Conservation (phyloP, 139 green algal genomes). For the Asterochloris erici region DNA sequence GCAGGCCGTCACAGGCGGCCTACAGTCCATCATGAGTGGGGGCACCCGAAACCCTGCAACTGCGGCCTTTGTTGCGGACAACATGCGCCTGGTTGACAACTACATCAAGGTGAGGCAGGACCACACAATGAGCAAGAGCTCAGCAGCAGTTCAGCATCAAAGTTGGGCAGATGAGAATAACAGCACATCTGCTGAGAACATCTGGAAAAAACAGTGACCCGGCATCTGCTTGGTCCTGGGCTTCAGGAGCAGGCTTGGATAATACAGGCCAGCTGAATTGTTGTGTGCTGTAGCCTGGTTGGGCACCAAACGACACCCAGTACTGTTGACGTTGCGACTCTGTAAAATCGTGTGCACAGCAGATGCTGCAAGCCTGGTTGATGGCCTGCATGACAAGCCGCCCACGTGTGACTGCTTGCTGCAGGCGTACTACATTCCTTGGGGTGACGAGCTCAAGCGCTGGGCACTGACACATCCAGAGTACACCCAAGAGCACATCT, state of each 20-base stretch:
- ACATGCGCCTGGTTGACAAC: conserved; percentile 26
- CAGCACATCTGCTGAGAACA: too few relatives aligned
- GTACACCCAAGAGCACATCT: conserved; percentile 50
- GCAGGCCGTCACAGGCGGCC: conserved; percentile 20
- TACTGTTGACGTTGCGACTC: background rate
- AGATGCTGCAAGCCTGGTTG: background rate
- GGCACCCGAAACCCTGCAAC: background rate
- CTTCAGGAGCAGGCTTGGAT: background rate
- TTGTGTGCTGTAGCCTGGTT: background rate
- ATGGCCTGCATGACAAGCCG: background rate
- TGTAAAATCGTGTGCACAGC: background rate
- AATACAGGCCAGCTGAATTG: background rate
- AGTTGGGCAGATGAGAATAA: too few relatives aligned
- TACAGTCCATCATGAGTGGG: conserved; percentile 7
- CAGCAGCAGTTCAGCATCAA: too few relatives aligned
- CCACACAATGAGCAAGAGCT: too few relatives aligned
- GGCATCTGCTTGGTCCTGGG: too few relatives aligned
- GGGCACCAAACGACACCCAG: background rate
- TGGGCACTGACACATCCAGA: conserved; percentile 36
- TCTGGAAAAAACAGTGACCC: too few relatives aligned
- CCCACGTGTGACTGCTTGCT: background rate
- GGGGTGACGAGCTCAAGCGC: conserved; percentile 25
- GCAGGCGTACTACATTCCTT: conserved; percentile 32
- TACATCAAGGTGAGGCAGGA: conserved; percentile 31
- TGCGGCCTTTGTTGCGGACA: conserved; percentile 15